Conservation (phyloP, 768 basidiomycete genomes). For the Macrocybe gigantea region DNA sequence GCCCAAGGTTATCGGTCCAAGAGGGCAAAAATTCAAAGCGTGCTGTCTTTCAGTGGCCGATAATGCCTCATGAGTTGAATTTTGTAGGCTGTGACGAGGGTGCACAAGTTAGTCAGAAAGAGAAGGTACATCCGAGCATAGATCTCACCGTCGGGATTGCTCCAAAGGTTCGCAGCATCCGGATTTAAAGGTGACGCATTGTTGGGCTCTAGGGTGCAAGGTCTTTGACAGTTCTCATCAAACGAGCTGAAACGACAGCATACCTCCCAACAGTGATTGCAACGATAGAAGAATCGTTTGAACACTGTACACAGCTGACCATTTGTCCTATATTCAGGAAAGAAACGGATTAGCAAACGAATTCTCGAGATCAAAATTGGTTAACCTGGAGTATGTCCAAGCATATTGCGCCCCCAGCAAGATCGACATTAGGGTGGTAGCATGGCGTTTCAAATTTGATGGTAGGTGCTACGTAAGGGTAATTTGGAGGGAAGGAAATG, state of each 20-base stretch:
- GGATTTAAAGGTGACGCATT: constrained; percentile 87
- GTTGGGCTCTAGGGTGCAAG: constrained; percentile 65
- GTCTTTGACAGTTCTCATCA: background rate
- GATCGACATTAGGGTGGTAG: constrained; percentile 89
- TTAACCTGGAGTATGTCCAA: constrained; percentile 81
- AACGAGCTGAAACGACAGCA: constrained; percentile 13
- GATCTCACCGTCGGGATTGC: constrained; percentile 49
- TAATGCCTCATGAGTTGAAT: constrained; percentile 67
- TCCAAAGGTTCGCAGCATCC: constrained; percentile 83
- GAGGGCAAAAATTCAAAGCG: background rate
- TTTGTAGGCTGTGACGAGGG: constrained; percentile 52
- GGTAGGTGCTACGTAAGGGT: constrained; percentile 79
- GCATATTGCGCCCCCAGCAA: constrained; percentile 71
- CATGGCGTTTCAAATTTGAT: constrained; percentile 89
- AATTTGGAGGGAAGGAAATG: constrained; percentile 81
- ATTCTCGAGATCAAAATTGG: background rate
- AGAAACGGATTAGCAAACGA: background rate
- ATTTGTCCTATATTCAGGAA: constrained; percentile 62
- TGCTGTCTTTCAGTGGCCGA: constrained; percentile 42
- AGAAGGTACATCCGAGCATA: background rate
- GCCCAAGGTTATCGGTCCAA: too few relatives aligned
- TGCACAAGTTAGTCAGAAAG: constrained; percentile 4
- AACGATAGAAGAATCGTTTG: constrained; percentile 85
- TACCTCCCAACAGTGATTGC: constrained; percentile 85
- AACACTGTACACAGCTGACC: constrained; percentile 91